phyloP scores from a whole-genome alignment of 2,329 filamentous ascomycete species.

The Fusarium multiceps region DNA sequence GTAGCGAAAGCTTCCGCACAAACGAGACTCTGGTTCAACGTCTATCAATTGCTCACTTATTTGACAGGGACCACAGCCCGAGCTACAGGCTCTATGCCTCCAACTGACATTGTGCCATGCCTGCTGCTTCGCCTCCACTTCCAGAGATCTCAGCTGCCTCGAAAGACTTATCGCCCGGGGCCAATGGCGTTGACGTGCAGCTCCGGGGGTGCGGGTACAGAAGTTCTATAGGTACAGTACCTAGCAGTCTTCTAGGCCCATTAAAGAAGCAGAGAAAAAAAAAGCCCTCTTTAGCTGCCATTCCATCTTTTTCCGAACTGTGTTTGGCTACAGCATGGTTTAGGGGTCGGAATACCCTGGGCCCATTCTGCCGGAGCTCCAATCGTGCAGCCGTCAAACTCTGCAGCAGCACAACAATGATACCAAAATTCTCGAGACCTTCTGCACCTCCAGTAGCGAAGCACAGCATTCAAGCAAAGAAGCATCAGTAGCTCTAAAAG shows the following conservation, averaged over 20 bases:
- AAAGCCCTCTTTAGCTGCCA: conserved; percentile 19
- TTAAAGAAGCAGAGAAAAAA: conserved; percentile 37
- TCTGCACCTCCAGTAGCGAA: conserved; percentile 22
- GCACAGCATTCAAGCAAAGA: conserved; percentile 31
- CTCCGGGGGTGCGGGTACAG: conserved; percentile 42
- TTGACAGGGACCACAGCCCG: conserved; percentile 36
- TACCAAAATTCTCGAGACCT: conserved; percentile 5
- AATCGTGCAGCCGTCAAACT: conserved; percentile 32
- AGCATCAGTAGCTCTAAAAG: conserved; percentile 41
- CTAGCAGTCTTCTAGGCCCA: conserved; percentile 41
- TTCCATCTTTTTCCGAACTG: conserved; percentile 30
- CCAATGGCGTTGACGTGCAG: conserved; percentile 42
- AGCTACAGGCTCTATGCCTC: conserved; percentile 33
- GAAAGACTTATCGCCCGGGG: conserved; percentile 43
- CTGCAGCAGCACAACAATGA: conserved; percentile 6
- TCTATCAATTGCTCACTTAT: conserved; percentile 24
- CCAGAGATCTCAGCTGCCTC: conserved; percentile 44
- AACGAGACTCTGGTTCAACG: conserved; percentile 33
- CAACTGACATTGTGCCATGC: conserved; percentile 28
- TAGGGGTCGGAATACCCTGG: conserved; percentile 20
- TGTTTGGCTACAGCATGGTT: conserved; percentile 22
- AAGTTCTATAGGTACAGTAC: conserved; percentile 33
- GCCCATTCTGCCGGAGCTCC: conserved; percentile 36
- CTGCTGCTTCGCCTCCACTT: conserved; percentile 37
- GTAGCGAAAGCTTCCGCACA: conserved; percentile 40